A percentile compares a stretch with the other conserved stretches of the same genome.
Conservation (phyloP, 1,284 basidiomycete species). For the Heliocybe sulcata region DNA sequence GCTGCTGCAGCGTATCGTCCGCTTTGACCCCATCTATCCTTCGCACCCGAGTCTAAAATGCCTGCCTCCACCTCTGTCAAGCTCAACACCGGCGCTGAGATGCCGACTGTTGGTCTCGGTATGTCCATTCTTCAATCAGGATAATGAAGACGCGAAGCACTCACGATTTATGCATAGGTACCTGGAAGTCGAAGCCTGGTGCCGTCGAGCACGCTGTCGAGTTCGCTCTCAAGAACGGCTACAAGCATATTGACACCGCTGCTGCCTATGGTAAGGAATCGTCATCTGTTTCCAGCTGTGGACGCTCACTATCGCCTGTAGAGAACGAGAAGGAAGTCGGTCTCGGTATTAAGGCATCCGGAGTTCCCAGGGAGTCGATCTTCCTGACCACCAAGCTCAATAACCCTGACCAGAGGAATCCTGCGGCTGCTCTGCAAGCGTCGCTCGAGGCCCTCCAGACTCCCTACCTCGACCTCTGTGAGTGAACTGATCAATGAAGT, state of each 20-base stretch:
- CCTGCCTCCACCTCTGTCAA: conserved; percentile 40
- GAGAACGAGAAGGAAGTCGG: conserved; percentile 71
- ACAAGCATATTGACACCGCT: conserved; percentile 71
- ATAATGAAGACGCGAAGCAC: background rate
- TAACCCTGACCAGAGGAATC: conserved; percentile 61
- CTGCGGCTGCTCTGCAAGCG: conserved; percentile 58
- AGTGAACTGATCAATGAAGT: conserved; percentile 14
- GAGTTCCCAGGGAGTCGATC: conserved; percentile 58
- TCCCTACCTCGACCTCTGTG: conserved; percentile 73
- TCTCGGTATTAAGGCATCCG: conserved; percentile 66
- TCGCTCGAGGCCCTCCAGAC: conserved; percentile 67
- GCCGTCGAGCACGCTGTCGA: conserved; percentile 63
- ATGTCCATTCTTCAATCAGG: conserved; percentile 10
- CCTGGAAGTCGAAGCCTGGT: conserved; percentile 71
- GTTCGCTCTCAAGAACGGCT: conserved; percentile 66
- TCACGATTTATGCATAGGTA: conserved; percentile 33
- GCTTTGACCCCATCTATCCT: background rate
- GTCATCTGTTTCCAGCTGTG: background rate
- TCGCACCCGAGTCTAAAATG: conserved; percentile 23
- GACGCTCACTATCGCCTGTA: conserved; percentile 6
- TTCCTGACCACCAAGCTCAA: conserved; percentile 78
- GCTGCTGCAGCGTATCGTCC: background rate
- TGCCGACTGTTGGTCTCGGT: conserved; percentile 77
- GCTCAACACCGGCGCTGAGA: conserved; percentile 68
- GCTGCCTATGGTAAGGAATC: conserved; percentile 25